A percentile compares a stretch with the other conserved stretches of the same genome.
Evolutionary conservation across 1,284 basidiomycete species (phyloP).

Genomic region (Malassezia dermatis): DNA sequence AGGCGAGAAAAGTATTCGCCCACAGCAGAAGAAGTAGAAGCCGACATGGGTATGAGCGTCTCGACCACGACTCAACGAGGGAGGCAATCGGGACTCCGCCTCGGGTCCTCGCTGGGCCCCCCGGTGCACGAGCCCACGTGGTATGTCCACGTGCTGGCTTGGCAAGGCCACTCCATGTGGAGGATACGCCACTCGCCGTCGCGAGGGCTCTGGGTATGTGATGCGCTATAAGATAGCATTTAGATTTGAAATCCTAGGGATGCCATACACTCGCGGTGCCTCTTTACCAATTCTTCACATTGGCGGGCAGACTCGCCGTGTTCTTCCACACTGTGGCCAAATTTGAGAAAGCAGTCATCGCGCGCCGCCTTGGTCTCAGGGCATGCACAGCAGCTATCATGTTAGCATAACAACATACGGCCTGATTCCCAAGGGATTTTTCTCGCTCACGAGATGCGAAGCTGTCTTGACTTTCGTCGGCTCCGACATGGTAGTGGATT

Average conservation of each 20-base stretch:
- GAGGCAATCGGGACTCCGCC: background rate
- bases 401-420: slow-evolving; percentile 57
- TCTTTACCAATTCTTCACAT: slow-evolving; percentile 68
- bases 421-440: slow-evolving; percentile 81
- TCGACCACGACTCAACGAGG: background rate
- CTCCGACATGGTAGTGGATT: background rate
- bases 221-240: background rate
- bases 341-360: slow-evolving; percentile 82
- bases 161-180: background rate
- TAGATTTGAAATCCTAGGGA: slow-evolving; percentile 49
- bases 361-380: slow-evolving; percentile 80
- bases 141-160: background rate
- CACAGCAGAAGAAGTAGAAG: background rate
- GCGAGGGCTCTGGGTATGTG: background rate
- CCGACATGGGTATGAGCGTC: background rate
- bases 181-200: background rate
- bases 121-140: background rate
- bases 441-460: slow-evolving; percentile 39
- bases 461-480: slow-evolving; percentile 12
- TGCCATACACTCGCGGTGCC: slow-evolving; percentile 82
- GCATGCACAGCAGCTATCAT: slow-evolving; percentile 72
- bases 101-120: background rate
- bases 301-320: slow-evolving; percentile 58
- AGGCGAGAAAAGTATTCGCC: background rate
- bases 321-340: slow-evolving; percentile 55